These are phyloP conservation scores for Wallacemonas sp. DNA, from an alignment of 208 protist species.

Conservation along the genomic window DNA sequence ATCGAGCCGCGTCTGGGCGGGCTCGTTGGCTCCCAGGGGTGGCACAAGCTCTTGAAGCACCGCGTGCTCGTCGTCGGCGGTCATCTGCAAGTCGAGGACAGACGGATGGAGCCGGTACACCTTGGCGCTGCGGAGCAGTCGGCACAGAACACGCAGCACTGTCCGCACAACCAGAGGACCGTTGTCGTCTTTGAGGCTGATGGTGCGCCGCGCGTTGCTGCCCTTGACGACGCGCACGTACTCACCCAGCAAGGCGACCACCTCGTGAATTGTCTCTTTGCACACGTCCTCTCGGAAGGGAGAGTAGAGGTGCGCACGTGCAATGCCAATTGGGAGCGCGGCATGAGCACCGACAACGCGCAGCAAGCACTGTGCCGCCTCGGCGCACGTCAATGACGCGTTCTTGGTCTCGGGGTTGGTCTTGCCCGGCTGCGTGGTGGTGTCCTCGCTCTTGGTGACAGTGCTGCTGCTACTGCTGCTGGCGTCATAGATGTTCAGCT, in stretches of 20 bases:
- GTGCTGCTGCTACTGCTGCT: too few species aligned
- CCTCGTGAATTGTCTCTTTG: slow-evolving; percentile 60
- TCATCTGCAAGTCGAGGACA: slow-evolving; percentile 42
- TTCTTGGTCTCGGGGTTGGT: background rate
- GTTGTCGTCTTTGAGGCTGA: slow-evolving; percentile 33
- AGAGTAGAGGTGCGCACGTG: slow-evolving; percentile 48
- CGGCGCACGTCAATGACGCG: slow-evolving; percentile 6
- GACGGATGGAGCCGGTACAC: slow-evolving; percentile 77
- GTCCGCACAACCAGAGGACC: slow-evolving; percentile 39
- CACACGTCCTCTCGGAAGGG: slow-evolving; percentile 84
- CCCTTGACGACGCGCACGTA: slow-evolving; percentile 75
- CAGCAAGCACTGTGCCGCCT: slow-evolving; percentile 25
- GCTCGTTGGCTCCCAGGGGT: too few species aligned
- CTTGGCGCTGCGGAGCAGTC: slow-evolving; percentile 61
- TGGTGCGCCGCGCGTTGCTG: slow-evolving; percentile 60
- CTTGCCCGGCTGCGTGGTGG: background rate
- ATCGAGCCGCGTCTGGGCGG: too few species aligned
- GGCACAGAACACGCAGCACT: slow-evolving; percentile 66
- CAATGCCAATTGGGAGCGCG: background rate
- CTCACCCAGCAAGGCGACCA: slow-evolving; percentile 55
- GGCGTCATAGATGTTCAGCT: background rate
- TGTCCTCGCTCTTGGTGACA: too few species aligned
- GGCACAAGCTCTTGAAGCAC: slow-evolving; percentile 1
- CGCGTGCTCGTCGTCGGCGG: slow-evolving; percentile 8
- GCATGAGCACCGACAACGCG: slow-evolving; percentile 1